Evolutionary conservation across 2,329 filamentous ascomycete species (phyloP).

Genomic region (Fusarium sp.): DNA sequence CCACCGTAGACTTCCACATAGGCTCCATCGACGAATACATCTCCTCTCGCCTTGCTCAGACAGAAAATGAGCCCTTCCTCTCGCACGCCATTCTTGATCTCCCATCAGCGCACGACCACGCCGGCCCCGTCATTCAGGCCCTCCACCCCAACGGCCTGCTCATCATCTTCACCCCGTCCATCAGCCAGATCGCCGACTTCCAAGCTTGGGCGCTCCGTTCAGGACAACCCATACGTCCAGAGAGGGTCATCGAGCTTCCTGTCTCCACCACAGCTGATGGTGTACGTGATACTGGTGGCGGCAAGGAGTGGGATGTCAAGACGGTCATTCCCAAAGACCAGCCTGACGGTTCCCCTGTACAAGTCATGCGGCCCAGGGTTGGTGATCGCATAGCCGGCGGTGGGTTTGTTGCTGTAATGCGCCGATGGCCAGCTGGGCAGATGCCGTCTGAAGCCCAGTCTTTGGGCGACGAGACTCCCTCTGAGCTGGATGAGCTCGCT

Average conservation of each 20-base stretch:
- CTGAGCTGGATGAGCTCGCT: constrained; percentile 8
- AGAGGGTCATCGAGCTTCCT: constrained; percentile 67
- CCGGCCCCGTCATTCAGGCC: constrained; percentile 59
- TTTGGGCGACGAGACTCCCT: constrained; percentile 7
- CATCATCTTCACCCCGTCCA: constrained; percentile 76
- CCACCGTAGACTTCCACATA: constrained; percentile 76
- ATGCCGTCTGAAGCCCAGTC: constrained; percentile 12
- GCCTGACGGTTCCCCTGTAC: constrained; percentile 42
- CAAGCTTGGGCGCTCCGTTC: constrained; percentile 57
- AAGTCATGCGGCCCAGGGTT: constrained; percentile 54
- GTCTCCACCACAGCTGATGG: constrained; percentile 50
- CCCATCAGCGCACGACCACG: constrained; percentile 64
- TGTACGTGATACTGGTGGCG: constrained; percentile 58
- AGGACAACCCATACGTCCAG: constrained; percentile 61
- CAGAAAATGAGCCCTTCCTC: constrained; percentile 65
- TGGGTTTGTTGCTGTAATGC: constrained; percentile 52
- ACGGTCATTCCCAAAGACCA: constrained; percentile 50
- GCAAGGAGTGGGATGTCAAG: constrained; percentile 70
- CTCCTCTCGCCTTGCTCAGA: constrained; percentile 55
- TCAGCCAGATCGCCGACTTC: constrained; percentile 77
- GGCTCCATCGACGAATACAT: constrained; percentile 71
- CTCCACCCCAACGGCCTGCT: constrained; percentile 70
- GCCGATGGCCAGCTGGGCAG: constrained; percentile 44
- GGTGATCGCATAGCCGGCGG: constrained; percentile 52
- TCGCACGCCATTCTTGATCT: constrained; percentile 77